phyloP scores from a whole-genome alignment of 495 filamentous ascomycete species.

The Tetracladium setigerum region DNA sequence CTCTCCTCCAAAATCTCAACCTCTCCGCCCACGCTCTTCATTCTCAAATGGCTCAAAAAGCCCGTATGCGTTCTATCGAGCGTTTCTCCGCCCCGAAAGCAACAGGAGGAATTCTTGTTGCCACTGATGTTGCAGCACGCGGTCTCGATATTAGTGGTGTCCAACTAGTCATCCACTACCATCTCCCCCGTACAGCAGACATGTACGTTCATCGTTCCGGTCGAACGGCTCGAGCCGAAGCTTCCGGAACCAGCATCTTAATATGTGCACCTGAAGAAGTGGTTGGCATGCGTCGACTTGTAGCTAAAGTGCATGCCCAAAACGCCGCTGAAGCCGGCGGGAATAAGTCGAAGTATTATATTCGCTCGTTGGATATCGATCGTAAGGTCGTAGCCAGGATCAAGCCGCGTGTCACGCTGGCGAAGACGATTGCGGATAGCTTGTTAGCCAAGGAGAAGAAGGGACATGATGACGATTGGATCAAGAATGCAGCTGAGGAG shows the following conservation, averaged over 20 bases:
- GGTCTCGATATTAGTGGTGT: conserved; percentile 90
- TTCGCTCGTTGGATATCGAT: conserved; percentile 76
- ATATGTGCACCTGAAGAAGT: conserved; percentile 92
- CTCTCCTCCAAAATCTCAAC: conserved; percentile 75
- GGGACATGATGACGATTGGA: conserved; percentile 74
- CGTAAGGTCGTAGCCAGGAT: conserved; percentile 67
- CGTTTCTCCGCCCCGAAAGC: conserved; percentile 63
- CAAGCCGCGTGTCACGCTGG: conserved; percentile 63
- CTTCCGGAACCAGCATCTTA: conserved; percentile 70
- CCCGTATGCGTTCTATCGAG: conserved; percentile 87
- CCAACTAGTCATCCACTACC: conserved; percentile 86
- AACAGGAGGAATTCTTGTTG: conserved; percentile 68
- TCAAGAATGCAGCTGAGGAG: conserved; percentile 80
- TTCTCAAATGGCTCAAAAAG: conserved; percentile 93
- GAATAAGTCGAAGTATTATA: conserved; percentile 48
- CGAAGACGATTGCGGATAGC: conserved; percentile 79
- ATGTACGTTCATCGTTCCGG: conserved; percentile 94
- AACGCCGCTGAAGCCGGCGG: conserved; percentile 24
- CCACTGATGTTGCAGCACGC: conserved; percentile 94
- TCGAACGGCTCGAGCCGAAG: conserved; percentile 80
- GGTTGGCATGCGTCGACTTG: conserved; percentile 69
- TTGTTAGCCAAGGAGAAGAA: conserved; percentile 80
- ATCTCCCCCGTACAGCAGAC: conserved; percentile 86
- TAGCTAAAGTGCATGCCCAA: conserved; percentile 60
- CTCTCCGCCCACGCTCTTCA: conserved; percentile 75